These are phyloP conservation scores for Fagopyrum homotropicum DNA, from an alignment of 148 eudicot species.

Conservation along the genomic window DNA sequence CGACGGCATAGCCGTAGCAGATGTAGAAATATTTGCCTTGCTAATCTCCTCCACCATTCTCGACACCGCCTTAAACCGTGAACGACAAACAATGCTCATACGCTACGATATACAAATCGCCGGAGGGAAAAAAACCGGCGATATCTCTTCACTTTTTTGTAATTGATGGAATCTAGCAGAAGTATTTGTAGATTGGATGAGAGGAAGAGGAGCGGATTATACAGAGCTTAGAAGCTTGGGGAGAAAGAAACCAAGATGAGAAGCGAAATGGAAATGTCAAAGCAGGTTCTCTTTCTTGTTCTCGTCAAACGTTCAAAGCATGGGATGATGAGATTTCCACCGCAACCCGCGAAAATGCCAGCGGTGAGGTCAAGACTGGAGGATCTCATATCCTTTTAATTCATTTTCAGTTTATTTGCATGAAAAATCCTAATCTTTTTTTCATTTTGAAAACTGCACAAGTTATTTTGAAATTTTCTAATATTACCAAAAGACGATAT, in stretches of 20 bases:
- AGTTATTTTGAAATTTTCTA: too few species aligned
- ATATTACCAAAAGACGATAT: too few species aligned
- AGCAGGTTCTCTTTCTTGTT: too few species aligned
- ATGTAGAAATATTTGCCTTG: neutral
- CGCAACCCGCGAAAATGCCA: neutral
- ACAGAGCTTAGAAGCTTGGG: neutral
- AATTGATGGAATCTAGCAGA: neutral
- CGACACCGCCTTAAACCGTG: slow-evolving; percentile 2
- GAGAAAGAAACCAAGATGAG: neutral
- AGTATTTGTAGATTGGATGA: neutral
- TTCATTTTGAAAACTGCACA: too few species aligned
- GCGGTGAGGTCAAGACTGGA: neutral
- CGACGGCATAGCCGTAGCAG: slow-evolving; percentile 23
- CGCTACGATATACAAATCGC: slow-evolving; percentile 7
- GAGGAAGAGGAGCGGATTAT: neutral
- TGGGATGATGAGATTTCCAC: neutral
- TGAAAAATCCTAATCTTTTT: too few species aligned
- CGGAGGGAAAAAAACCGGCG: neutral
- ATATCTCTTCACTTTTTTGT: neutral
- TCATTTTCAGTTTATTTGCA: neutral
- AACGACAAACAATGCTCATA: slow-evolving; percentile 25
- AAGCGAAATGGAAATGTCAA: neutral
- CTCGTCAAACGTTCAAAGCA: neutral
- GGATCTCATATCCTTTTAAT: neutral
- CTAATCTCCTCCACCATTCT: slow-evolving; percentile 54